Base-by-base conservation (phyloP, 495 filamentous ascomycete genomes). In the Trichocladium uniseriatum region DNA sequence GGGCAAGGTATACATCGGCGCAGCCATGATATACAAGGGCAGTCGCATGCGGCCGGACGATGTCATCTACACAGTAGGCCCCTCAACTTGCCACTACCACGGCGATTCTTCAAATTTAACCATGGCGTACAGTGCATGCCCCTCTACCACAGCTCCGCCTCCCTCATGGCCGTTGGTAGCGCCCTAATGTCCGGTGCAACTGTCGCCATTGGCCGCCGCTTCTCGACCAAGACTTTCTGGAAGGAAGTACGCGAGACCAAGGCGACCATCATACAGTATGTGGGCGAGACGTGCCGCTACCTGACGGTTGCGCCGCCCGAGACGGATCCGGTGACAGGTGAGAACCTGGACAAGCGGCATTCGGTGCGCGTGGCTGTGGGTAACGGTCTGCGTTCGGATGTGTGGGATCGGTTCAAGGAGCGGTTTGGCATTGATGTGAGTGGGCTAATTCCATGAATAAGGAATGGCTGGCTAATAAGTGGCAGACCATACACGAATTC, bases 281-380 rank as follows among this genome's bases (percentile, higher is more conserved):
- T 98, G 10, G 92, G 92, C 24, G 92, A 98, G 62, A 95, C 87
- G 0, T 86, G 89, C 47, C 84, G 92, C 1, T 98, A 98, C 61
- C 76, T 98, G 21, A 76, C 95, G 36, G 71, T 85, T 2, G 79
- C 82, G 0, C 79, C 87, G 1, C 79, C 86, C 3, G 70, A 82
- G 45, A 64, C 78, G 18, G 79, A 87, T 54, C 72, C 81, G 6
- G 56, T 63, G 3, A 87, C 81, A 8, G 81, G 83, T 8, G 79
- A 83, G 57, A 78, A 81, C 53, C 70, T 88, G 37, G 92, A 98
- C 64, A 80, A 77, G 56, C 77, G 82, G 49, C 82, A 95, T 68
- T 77, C 72, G 0, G 75, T 97, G 6, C 82, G 84, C 1, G 48
- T 83, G 22, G 92, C 87, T 0, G 84, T 89, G 50, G 92, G 92